phyloP scores from a whole-genome alignment of 192 early-diverging fungal genomes.

The Coemansia sp. region DNA sequence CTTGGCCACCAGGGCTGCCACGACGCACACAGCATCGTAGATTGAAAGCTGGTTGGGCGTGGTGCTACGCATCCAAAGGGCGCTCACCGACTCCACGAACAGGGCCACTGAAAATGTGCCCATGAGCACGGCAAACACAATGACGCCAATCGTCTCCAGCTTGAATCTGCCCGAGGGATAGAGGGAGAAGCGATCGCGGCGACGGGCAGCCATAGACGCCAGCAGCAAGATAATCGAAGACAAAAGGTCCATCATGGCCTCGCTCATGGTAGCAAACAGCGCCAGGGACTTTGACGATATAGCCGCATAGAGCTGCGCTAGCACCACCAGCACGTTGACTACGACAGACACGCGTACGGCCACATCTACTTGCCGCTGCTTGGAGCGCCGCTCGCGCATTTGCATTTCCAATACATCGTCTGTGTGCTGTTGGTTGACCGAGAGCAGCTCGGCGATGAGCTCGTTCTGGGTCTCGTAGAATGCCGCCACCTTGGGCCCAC shows the following conservation, averaged over 20 bases:
- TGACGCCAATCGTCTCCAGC: conserved; percentile 77
- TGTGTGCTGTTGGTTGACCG: conserved; percentile 50
- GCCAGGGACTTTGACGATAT: conserved; percentile 71
- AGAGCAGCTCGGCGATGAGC: conserved; percentile 45
- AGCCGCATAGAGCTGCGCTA: conserved; percentile 71
- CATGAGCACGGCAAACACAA: conserved; percentile 81
- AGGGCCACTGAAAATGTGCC: conserved; percentile 68
- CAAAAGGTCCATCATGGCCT: conserved; percentile 79
- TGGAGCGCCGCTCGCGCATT: conserved; percentile 24
- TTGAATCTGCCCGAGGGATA: conserved; percentile 77
- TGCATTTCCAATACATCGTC: conserved; percentile 43
- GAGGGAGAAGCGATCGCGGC: conserved; percentile 60
- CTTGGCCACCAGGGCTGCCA: conserved; percentile 63
- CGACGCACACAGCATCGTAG: conserved; percentile 57
- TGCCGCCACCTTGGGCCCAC: conserved; percentile 38
- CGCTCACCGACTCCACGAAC: conserved; percentile 64
- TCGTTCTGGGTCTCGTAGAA: conserved; percentile 55
- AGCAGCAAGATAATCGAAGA: conserved; percentile 65
- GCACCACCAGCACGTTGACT: conserved; percentile 68
- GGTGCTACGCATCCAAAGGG: conserved; percentile 53
- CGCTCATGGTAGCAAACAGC: conserved; percentile 78
- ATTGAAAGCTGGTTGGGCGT: conserved; percentile 49
- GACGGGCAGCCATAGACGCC: conserved; percentile 60
- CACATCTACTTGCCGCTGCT: conserved; percentile 52
- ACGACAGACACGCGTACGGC: conserved; percentile 69